Conservation (phyloP, 148 eudicot genomes). For the Silene latifolia region DNA sequence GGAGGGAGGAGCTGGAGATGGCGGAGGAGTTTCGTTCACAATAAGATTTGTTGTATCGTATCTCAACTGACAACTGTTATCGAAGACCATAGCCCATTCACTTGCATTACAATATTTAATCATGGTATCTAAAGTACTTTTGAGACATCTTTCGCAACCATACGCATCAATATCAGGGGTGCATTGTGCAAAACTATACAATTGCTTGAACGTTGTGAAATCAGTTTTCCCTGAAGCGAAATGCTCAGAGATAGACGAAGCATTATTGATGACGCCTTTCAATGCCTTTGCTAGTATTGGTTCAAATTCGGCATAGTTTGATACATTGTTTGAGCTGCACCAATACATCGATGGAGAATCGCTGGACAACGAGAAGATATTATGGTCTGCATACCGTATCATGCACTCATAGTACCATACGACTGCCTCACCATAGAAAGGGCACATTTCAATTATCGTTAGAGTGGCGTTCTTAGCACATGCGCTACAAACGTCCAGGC, state of each 20-base stretch:
- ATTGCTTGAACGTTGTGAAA: background rate
- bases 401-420: constrained; percentile 20
- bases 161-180: constrained; percentile 12
- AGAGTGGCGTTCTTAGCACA: background rate
- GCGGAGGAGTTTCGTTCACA: too few relatives aligned
- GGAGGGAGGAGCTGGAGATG: too few relatives aligned
- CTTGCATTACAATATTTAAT: too few relatives aligned
- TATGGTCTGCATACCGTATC: constrained; percentile 9
- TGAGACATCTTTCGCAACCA: constrained; percentile 15
- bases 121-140: too few relatives aligned
- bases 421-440: background rate
- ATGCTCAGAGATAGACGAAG: background rate
- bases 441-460: background rate
- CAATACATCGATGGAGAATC: too few relatives aligned
- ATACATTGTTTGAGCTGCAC: background rate
- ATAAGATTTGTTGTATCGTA: too few relatives aligned
- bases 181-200: constrained; percentile 27
- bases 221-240: constrained; percentile 11
- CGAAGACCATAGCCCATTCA: too few relatives aligned
- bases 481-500: background rate
- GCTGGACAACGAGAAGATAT: background rate
- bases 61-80: too few relatives aligned
- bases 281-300: background rate
- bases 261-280: background rate
- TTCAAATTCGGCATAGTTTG: constrained; percentile 3